phyloP scores from a whole-genome alignment of 352 stramenopile genomes.

The Pythium diclinum region DNA sequence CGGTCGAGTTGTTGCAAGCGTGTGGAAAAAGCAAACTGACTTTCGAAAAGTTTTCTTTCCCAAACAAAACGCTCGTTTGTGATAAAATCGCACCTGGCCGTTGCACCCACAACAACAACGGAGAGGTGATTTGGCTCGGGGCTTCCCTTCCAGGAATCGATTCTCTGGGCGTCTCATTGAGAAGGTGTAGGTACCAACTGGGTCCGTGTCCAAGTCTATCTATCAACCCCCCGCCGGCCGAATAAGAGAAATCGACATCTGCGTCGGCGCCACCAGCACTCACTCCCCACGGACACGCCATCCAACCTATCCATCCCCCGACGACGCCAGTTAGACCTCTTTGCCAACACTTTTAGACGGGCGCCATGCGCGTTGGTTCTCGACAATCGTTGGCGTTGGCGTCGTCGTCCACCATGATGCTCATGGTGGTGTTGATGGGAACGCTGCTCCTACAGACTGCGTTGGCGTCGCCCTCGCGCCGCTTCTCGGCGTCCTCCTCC shows the following conservation, averaged over 20 bases:
- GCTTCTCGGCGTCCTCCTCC: conserved; percentile 23
- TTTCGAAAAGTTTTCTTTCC: not conserved
- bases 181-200: conserved; percentile 1
- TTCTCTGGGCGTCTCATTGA: not conserved
- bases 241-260: conserved; percentile 3
- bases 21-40: not conserved
- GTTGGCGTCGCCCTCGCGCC: conserved; percentile 9
- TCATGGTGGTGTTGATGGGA: not conserved
- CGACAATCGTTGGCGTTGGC: conserved; percentile 9
- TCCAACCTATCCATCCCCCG: not conserved
- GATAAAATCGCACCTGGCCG: not conserved
- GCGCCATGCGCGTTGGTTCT: not conserved
- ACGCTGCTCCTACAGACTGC: conserved; percentile 2
- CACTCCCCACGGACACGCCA: not conserved
- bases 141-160: not conserved
- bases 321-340: not conserved
- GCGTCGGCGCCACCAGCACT: not conserved
- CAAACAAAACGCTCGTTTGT: not conserved
- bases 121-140: not conserved
- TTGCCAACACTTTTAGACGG: not conserved
- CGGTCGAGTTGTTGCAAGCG: not conserved
- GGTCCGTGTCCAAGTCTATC: not conserved
- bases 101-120: not conserved
- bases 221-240: not conserved
- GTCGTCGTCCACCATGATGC: not conserved